Evolutionary conservation across 441 rosid genomes (phyloP).

Genomic region (Capsella rubella): DNA sequence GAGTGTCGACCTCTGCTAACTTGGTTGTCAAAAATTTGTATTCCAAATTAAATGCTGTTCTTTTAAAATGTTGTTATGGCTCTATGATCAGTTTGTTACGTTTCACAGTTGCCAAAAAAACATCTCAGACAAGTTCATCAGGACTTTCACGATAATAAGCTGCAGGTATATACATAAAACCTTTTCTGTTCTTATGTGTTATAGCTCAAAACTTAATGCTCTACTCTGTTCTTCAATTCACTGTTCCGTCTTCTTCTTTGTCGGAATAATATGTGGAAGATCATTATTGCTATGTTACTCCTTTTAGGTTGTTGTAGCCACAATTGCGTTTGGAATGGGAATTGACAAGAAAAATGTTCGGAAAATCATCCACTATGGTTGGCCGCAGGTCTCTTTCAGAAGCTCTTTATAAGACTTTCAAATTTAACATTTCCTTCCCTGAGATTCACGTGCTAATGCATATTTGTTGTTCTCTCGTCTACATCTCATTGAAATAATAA

Average conservation of each 20-base stretch:
- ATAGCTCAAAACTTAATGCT: neutral
- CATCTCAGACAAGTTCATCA: conserved; percentile 81
- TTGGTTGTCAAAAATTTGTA: conserved; percentile 6
- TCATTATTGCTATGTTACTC: conserved; percentile 5
- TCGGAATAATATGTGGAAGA: conserved; percentile 4
- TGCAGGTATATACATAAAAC: conserved; percentile 58
- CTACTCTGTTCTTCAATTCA: conserved; percentile 8
- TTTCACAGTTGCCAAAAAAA: conserved; percentile 77
- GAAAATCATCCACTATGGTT: conserved; percentile 89
- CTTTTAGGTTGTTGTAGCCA: conserved; percentile 85
- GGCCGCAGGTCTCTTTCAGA: conserved; percentile 76
- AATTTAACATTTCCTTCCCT: neutral
- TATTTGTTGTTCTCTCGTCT: conserved; percentile 8
- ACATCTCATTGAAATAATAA: neutral
- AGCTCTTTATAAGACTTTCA: neutral
- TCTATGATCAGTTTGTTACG: conserved; percentile 22
- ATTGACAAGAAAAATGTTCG: conserved; percentile 87
- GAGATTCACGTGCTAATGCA: neutral
- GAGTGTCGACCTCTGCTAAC: conserved; percentile 9
- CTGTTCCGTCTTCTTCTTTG: neutral
- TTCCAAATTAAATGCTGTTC: neutral
- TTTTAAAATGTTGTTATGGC: neutral
- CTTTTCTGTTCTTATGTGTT: neutral
- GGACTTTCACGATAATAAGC: conserved; percentile 73
- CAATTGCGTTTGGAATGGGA: conserved; percentile 97